A percentile compares a stretch with the other conserved stretches of the same genome.
phyloP scores from a whole-genome alignment of 2,329 filamentous ascomycete species.

The Neofusicoccum laricinum region DNA sequence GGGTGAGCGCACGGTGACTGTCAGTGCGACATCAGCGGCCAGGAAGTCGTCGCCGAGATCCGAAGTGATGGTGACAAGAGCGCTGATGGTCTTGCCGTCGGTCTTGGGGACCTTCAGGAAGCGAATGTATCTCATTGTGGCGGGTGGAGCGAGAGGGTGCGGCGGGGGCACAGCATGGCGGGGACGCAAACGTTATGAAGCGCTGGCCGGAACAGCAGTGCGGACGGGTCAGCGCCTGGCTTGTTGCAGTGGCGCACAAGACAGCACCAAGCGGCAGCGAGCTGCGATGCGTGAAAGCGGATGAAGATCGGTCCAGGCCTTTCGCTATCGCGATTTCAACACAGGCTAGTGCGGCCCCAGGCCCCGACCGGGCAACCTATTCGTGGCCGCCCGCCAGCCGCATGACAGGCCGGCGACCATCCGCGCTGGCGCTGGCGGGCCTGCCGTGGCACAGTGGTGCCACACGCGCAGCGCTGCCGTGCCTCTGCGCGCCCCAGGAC shows the following conservation, averaged over 20 bases:
- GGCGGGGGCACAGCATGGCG: neutral
- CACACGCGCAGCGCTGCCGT: no score
- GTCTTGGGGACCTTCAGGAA: conserved; percentile 64
- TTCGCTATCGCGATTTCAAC: neutral
- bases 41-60: conserved; percentile 67
- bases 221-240: neutral
- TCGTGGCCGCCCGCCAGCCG: neutral
- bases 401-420: neutral
- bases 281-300: neutral
- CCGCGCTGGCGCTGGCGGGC: no score
- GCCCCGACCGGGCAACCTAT: neutral
- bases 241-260: neutral
- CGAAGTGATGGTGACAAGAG: conserved; percentile 63
- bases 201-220: neutral
- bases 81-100: conserved; percentile 43
- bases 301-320: conserved; percentile 1
- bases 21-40: conserved; percentile 45
- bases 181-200: neutral
- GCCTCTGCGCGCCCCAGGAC: neutral
- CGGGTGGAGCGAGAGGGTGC: neutral
- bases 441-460: no score
- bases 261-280: neutral
- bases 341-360: neutral
- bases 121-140: conserved; percentile 56
- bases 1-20: conserved; percentile 35